Percentiles rank a stretch among this genome's conserved stretches.
phyloP scores from a whole-genome alignment of 176 grass and related monocot species.

The Secale cereale region DNA sequence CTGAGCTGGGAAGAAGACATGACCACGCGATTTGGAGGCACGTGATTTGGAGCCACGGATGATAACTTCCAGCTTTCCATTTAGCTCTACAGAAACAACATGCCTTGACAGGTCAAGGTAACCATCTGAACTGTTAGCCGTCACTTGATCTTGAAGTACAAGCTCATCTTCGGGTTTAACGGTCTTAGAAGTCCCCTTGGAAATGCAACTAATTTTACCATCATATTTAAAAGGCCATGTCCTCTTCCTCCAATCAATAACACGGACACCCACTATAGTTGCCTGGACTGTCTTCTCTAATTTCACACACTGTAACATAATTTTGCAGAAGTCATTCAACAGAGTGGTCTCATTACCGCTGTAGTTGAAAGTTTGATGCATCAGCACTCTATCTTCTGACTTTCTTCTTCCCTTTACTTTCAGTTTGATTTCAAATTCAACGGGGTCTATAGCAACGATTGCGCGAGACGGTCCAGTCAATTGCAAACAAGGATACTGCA shows the following conservation, averaged over 20 bases:
- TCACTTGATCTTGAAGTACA: neutral
- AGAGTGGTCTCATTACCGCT: neutral
- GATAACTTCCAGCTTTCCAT: neutral
- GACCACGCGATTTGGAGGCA: neutral
- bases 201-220: neutral
- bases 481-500: neutral
- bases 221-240: neutral
- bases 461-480: constrained; percentile 4
- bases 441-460: neutral
- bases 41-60: neutral
- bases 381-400: neutral
- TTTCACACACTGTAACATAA: neutral
- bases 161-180: neutral
- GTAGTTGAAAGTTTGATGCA: neutral
- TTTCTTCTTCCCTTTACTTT: neutral
- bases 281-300: neutral
- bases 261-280: neutral
- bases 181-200: too few species aligned
- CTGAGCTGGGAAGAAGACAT: neutral
- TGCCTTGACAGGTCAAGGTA: neutral
- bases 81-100: neutral
- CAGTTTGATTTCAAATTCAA: neutral
- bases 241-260: neutral
- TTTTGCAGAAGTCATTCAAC: neutral
- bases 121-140: neutral